Percentiles rank a stretch among this genome's conserved stretches.
These are phyloP conservation scores for Claviceps humidiphila DNA, from an alignment of 2,329 filamentous ascomycete species.

Conservation along the genomic window DNA sequence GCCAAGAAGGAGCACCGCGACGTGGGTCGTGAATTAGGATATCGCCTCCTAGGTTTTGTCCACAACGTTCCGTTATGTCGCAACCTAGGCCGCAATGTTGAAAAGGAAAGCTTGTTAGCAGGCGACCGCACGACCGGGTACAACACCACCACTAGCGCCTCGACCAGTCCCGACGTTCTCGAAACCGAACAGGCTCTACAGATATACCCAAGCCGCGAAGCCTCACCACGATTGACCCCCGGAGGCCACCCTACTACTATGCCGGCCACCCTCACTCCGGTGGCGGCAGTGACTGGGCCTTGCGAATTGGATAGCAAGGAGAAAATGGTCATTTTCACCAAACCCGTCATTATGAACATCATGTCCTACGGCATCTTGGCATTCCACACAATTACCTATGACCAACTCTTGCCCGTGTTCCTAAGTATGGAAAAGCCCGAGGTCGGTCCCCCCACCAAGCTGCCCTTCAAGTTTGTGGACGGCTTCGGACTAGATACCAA, in stretches of 20 bases:
- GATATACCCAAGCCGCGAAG: constrained; percentile 51
- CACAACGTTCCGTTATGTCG: constrained; percentile 18
- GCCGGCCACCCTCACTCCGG: background rate
- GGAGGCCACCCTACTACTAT: constrained; percentile 12
- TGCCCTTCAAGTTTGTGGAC: constrained; percentile 82
- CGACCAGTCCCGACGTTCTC: background rate
- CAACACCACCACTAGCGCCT: constrained; percentile 25
- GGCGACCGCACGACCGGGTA: constrained; percentile 53
- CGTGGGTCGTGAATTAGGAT: constrained; percentile 61
- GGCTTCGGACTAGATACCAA: constrained; percentile 77
- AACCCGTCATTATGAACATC: constrained; percentile 75
- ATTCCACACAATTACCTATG: constrained; percentile 94
- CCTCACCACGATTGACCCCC: constrained; percentile 33
- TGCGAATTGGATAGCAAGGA: constrained; percentile 5
- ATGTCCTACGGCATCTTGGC: constrained; percentile 83
- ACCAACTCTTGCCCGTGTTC: constrained; percentile 86
- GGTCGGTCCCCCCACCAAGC: constrained; percentile 33
- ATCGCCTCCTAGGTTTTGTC: constrained; percentile 46
- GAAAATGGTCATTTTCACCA: constrained; percentile 55
- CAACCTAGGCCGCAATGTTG: constrained; percentile 27
- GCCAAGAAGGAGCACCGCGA: constrained; percentile 68
- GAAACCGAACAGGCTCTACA: constrained; percentile 47
- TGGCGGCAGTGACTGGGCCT: background rate
- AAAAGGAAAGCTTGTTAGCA: constrained; percentile 51
- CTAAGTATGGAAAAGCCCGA: constrained; percentile 53